Percentiles rank a stretch among this genome's conserved stretches.
Conservation (phyloP, 768 basidiomycete species). For the Pisolithus marmoratus region DNA sequence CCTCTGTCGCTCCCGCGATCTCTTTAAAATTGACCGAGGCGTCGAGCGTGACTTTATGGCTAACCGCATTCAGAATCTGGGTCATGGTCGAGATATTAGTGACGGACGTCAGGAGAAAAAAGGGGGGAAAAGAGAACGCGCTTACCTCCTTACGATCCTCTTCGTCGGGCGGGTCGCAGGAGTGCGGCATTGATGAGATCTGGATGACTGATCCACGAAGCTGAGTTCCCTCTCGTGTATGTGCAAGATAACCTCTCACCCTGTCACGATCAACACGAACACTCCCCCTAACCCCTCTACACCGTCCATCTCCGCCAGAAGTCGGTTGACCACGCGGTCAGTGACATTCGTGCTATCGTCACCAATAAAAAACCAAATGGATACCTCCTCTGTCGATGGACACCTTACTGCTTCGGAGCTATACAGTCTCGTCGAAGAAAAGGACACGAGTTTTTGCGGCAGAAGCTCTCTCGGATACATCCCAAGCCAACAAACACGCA, state of each 20-base stretch:
- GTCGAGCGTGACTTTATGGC: conserved; percentile 62
- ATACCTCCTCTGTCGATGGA: background rate
- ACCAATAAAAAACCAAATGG: conserved; percentile 55
- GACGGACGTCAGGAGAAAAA: background rate
- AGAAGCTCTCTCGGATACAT: conserved; percentile 89
- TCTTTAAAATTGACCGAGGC: conserved; percentile 57
- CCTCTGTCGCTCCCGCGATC: conserved; percentile 70
- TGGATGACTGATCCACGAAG: conserved; percentile 59
- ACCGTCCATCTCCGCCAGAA: conserved; percentile 98
- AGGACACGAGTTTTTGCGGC: conserved; percentile 96
- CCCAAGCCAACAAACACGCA: conserved; percentile 58
- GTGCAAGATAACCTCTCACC: conserved; percentile 38
- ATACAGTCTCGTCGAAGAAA: conserved; percentile 99
- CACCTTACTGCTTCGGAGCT: conserved; percentile 82
- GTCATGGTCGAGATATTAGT: background rate
- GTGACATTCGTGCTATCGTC: conserved; percentile 99
- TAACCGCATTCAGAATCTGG: conserved; percentile 78
- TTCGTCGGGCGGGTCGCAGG: conserved; percentile 81
- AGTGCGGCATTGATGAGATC: conserved; percentile 96
- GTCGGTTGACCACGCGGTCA: conserved; percentile 96
- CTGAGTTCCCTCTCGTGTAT: background rate
- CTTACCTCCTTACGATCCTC: conserved; percentile 79
- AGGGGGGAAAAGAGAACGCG: background rate
- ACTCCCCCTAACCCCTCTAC: conserved; percentile 97
- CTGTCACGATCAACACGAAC: conserved; percentile 96